Conservation (phyloP, 2,329 filamentous ascomycete genomes). For the Coleophoma cylindrospora region DNA sequence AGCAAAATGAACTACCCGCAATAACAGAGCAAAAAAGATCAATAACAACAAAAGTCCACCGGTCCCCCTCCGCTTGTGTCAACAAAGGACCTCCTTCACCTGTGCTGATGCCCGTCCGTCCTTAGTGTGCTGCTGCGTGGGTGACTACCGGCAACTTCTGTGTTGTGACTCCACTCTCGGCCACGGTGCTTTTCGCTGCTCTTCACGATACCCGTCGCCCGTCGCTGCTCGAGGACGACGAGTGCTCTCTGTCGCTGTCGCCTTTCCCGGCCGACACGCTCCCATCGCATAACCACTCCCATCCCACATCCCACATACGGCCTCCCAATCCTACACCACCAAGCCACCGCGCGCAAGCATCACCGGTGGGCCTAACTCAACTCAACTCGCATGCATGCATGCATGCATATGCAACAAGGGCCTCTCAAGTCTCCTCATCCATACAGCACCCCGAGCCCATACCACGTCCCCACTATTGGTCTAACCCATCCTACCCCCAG, state of each 20-base stretch:
- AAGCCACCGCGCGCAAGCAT: not conserved
- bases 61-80: no score
- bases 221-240: no score
- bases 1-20: not conserved
- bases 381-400: not conserved
- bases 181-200: no score
- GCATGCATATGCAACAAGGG: not conserved
- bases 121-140: no score
- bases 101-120: no score
- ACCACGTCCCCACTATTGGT: conserved; percentile 1
- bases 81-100: no score
- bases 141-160: no score
- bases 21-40: not conserved
- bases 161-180: no score
- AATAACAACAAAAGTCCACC: not conserved
- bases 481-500: not conserved
- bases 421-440: not conserved
- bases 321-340: not conserved
- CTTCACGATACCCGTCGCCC: no score
- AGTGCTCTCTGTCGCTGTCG: no score
- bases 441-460: not conserved
- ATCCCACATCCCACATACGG: not conserved
- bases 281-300: not conserved
- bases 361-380: not conserved
- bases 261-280: not conserved